phyloP scores from a whole-genome alignment of 2,329 filamentous ascomycete genomes.

The Harringtonia aguacate region DNA sequence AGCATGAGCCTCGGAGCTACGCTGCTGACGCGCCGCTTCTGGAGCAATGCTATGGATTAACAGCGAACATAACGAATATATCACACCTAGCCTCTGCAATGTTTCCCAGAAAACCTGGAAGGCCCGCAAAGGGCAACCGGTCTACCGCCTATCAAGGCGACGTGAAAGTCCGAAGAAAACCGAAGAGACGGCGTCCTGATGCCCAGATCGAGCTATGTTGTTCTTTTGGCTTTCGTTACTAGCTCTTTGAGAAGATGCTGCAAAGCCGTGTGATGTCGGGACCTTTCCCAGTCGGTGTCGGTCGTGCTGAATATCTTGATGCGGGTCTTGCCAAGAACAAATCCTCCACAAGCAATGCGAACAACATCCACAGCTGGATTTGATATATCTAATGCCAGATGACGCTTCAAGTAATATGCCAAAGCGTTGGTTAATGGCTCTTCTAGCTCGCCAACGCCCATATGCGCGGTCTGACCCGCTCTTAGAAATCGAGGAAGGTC shows the following conservation, averaged over 20 bases:
- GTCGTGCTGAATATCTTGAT: constrained; percentile 32
- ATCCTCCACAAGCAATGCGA: constrained; percentile 45
- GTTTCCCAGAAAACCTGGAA: too few relatives aligned
- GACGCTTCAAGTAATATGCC: constrained; percentile 36
- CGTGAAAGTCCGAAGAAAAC: too few relatives aligned
- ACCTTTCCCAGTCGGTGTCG: neutral
- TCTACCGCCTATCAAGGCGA: too few relatives aligned
- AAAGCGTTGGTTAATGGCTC: constrained; percentile 41
- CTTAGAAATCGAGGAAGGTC: constrained; percentile 36
- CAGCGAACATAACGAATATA: too few relatives aligned
- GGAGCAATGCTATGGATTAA: too few relatives aligned
- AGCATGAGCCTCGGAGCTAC: too few relatives aligned
- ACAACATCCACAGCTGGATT: constrained; percentile 42
- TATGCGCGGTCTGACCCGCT: constrained; percentile 22
- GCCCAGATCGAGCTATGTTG: too few relatives aligned
- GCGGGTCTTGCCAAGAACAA: constrained; percentile 40
- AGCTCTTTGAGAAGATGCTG: constrained; percentile 6
- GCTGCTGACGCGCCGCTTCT: too few relatives aligned
- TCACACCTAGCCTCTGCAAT: too few relatives aligned
- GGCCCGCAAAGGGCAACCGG: too few relatives aligned
- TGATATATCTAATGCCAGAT: constrained; percentile 43
- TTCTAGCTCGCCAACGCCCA: neutral
- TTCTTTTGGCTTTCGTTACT: constrained; percentile 1
- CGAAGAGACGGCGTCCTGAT: too few relatives aligned
- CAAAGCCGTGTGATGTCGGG: neutral